phyloP scores from a whole-genome alignment of 1,139 yeast genomes.

The Hyphopichia khmerensis region DNA sequence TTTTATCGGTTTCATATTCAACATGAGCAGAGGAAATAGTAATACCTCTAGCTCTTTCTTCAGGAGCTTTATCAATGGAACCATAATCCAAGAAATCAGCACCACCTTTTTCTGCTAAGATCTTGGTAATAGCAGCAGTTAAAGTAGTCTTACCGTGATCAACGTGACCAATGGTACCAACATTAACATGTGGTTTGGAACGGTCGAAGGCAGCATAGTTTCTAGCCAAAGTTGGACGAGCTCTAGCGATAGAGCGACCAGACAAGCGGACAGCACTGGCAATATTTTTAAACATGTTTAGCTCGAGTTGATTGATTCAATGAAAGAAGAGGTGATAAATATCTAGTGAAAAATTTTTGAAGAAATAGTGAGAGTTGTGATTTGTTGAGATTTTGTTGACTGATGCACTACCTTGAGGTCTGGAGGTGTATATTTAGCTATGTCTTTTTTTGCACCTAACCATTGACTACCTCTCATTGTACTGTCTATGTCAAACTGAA shows the following conservation, averaged over 20 bases:
- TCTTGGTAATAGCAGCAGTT: constrained; percentile 98
- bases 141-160: constrained; percentile 98
- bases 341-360: background rate
- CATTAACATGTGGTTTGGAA: constrained; percentile 92
- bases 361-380: background rate
- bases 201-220: constrained; percentile 75
- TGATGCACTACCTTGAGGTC: background rate
- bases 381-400: background rate
- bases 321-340: background rate
- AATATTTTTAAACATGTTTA: constrained; percentile 20
- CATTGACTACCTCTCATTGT: too few relatives aligned
- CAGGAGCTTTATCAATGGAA: constrained; percentile 97
- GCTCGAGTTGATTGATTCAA: background rate
- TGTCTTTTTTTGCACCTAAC: too few relatives aligned
- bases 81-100: constrained; percentile 92
- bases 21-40: constrained; percentile 97
- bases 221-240: constrained; percentile 40
- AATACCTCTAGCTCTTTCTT: constrained; percentile 99
- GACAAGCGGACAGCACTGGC: constrained; percentile 17
- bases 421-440: too few relatives aligned
- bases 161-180: constrained; percentile 92
- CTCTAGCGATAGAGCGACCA: constrained; percentile 12
- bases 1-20: constrained; percentile 87
- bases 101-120: constrained; percentile 83
- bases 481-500: too few relatives aligned